Evolutionary conservation across 306 rosid species (phyloP).

Genomic region (Crataegus laevigata): DNA sequence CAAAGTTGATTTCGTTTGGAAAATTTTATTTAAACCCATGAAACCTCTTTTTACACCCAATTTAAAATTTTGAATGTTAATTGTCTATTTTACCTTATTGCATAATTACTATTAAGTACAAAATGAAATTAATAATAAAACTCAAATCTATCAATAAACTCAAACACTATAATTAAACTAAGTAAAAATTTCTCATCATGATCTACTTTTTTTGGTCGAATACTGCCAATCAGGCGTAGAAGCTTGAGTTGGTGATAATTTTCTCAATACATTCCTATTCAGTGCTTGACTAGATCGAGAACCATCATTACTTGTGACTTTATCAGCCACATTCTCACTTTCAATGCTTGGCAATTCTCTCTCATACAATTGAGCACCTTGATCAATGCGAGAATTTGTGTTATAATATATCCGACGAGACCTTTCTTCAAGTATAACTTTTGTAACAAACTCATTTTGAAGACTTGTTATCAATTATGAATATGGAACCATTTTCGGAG

Average conservation of each 20-base stretch:
- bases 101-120: too few relatives aligned
- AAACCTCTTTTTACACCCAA: too few relatives aligned
- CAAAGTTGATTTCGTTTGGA: too few relatives aligned
- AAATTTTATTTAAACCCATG: too few relatives aligned
- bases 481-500: conserved; percentile 69
- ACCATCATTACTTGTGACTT: conserved; percentile 27
- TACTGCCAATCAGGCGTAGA: conserved; percentile 63
- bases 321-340: conserved; percentile 18
- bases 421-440: conserved; percentile 83
- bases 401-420: conserved; percentile 75
- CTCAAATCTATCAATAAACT: too few relatives aligned
- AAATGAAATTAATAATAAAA: too few relatives aligned
- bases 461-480: conserved; percentile 65
- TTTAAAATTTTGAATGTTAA: too few relatives aligned
- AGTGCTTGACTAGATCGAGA: conserved; percentile 27
- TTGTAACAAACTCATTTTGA: conserved; percentile 47
- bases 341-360: conserved; percentile 31
- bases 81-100: too few relatives aligned
- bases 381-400: conserved; percentile 11
- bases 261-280: conserved; percentile 23
- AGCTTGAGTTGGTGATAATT: conserved; percentile 32
- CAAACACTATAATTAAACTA: too few relatives aligned
- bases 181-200: too few relatives aligned
- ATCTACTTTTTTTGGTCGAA: conserved; percentile 77
- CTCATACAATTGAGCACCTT: conserved; percentile 25